Evolutionary conservation across 2,329 filamentous ascomycete genomes (phyloP), one percentile per base, ranked within the genome.

Genomic region (Tympanopsis confertula): DNA sequence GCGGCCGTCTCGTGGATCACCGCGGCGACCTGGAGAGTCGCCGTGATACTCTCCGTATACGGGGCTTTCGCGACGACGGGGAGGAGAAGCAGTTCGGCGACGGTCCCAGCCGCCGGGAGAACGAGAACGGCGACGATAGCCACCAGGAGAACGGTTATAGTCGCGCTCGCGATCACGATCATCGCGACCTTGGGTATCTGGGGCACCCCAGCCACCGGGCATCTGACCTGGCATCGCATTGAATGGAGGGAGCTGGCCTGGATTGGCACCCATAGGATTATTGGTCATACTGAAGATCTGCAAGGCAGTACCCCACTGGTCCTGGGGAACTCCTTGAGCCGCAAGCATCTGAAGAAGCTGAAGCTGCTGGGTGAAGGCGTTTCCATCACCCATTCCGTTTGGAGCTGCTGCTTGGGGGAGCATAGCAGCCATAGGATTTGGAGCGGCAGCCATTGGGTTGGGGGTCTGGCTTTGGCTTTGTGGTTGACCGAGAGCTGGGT

Each of bases 71-170:
- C 65, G 63, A 49, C 71, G 69, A 47, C 68, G 68, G 45, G 76
- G 74, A 47, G 80, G 79, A 39, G 79, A 78, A 42, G 63, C 51
- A 50, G 53, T 47, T 46, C 63, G 59, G 42, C 68, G 70, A 42
- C 75, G 76, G 48, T 78, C 78, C 68, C 82, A 84, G 41, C 80
- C 78, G 41, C 80, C 78, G 37, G 87, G 85, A 45, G 87, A 94
- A 28, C 84, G 77, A 20, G 84, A 89, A 38, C 87, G 75, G 42
- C 83, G 76, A 49, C 71, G 71, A 41, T 66, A 65, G 49, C 67
- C 66, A 53, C 69, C 65, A 14, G 78, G 80, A 22, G 82, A 86
- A 54, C 78, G 74, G 54, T 69, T 60, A 50, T 65, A 66, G 41
- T 78, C 70, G 44, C 69, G 68, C 47, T 66, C 74, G 41, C 64